These are phyloP conservation scores for Fusarium sp. DNA, from an alignment of 2,329 filamentous ascomycete genomes.

Conservation along the genomic window DNA sequence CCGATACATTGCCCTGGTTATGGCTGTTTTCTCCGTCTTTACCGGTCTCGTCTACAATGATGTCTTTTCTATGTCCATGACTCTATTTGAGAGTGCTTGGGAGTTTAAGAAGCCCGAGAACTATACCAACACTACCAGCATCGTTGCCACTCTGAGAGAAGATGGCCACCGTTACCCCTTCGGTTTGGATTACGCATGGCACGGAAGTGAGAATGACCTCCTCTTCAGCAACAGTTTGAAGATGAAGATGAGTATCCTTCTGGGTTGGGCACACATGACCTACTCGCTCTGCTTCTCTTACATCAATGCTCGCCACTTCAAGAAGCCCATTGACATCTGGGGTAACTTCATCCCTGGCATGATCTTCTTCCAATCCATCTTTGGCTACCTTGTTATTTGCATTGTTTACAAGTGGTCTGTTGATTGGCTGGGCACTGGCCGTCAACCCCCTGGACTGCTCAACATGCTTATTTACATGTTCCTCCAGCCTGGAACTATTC, in stretches of 20 bases:
- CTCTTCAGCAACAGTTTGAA: conserved; percentile 99
- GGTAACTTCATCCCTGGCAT: conserved; percentile 97
- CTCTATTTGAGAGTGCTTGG: conserved; percentile 91
- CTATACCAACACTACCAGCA: conserved; percentile 71
- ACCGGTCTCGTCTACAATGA: conserved; percentile 99
- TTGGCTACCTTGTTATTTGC: conserved; percentile 92
- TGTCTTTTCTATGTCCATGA: conserved; percentile 92
- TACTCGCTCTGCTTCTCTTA: conserved; percentile 94
- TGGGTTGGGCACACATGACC: conserved; percentile 99
- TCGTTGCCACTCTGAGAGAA: conserved; percentile 72
- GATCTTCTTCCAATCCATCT: conserved; percentile 99
- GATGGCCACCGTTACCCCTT: conserved; percentile 90
- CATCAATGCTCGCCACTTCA: conserved; percentile 94
- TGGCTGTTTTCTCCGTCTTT: conserved; percentile 97
- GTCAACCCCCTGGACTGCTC: conserved; percentile 83
- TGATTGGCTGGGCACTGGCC: conserved; percentile 75
- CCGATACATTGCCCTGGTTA: conserved; percentile 97
- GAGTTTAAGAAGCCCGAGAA: conserved; percentile 74
- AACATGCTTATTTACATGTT: conserved; percentile 99
- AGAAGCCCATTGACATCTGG: conserved; percentile 93
- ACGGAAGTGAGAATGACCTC: conserved; percentile 92
- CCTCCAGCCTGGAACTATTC: conserved; percentile 77
- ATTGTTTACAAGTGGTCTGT: conserved; percentile 98
- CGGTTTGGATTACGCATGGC: conserved; percentile 95
- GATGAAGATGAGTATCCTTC: conserved; percentile 99